These are phyloP conservation scores for Bretschneidera sinensis DNA, from an alignment of 345 rosid genomes.

Conservation along the genomic window DNA sequence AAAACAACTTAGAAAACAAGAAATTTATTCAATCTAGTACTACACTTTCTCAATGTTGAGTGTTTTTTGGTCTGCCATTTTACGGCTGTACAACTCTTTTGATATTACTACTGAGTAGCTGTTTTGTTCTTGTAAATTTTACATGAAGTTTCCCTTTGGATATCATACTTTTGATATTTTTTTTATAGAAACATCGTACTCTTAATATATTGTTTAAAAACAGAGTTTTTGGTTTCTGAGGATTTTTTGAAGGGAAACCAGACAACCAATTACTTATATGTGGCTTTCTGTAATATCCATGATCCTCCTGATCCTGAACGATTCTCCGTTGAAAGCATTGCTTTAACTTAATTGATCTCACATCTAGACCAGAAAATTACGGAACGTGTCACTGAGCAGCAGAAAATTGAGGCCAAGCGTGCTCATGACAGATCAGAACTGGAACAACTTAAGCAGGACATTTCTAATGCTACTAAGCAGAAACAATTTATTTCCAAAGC, in stretches of 20 bases:
- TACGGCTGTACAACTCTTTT: neutral
- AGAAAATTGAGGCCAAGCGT: conserved; percentile 82
- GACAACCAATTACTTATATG: neutral
- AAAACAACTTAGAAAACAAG: no score
- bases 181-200: no score
- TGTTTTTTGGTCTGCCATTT: neutral
- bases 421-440: conserved; percentile 62
- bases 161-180: no score
- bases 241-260: neutral
- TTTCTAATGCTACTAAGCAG: conserved; percentile 73
- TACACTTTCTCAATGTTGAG: neutral
- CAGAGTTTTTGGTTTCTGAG: neutral
- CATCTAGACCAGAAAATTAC: conserved; percentile 82
- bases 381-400: conserved; percentile 85
- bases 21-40: no score
- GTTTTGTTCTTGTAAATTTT: no score
- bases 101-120: neutral
- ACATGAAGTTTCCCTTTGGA: neutral
- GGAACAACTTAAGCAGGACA: conserved; percentile 83
- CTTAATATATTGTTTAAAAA: neutral
- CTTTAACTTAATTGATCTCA: conserved; percentile 51
- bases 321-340: conserved; percentile 16
- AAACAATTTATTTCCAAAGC: conserved; percentile 59
- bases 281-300: neutral
- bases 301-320: conserved; percentile 3